Evolutionary conservation across 129 eudicot genomes (phyloP).

Genomic region (Oenanthe sinensis): DNA sequence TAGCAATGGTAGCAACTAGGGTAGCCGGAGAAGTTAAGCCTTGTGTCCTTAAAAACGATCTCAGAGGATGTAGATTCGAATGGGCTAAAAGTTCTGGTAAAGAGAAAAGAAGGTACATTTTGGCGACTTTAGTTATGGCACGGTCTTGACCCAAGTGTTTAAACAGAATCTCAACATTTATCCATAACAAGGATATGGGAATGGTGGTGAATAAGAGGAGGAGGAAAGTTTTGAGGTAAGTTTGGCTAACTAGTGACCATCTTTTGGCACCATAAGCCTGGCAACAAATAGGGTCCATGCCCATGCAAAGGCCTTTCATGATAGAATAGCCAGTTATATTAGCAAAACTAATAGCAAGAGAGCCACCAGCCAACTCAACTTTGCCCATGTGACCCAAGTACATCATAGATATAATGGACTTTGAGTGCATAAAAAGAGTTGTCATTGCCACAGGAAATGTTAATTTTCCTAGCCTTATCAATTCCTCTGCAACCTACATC

Average conservation of each 20-base stretch:
- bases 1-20: constrained; percentile 38
- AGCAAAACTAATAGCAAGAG: constrained; percentile 77
- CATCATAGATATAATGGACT: constrained; percentile 63
- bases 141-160: constrained; percentile 58
- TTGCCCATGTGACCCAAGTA: constrained; percentile 75
- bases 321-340: constrained; percentile 78
- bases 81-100: constrained; percentile 64
- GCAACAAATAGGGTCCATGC: constrained; percentile 91
- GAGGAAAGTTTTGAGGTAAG: constrained; percentile 47
- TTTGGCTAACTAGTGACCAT: constrained; percentile 56
- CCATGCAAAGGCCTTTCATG: constrained; percentile 83
- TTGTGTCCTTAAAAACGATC: constrained; percentile 65
- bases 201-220: constrained; percentile 55
- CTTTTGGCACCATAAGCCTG: constrained; percentile 92
- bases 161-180: constrained; percentile 64
- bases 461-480: constrained; percentile 39
- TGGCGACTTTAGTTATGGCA: constrained; percentile 51
- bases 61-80: constrained; percentile 50
- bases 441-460: constrained; percentile 67
- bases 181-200: constrained; percentile 64
- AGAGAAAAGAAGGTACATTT: constrained; percentile 36
- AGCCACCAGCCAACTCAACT: constrained; percentile 74
- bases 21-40: constrained; percentile 55
- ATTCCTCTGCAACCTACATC: constrained; percentile 57
- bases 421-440: constrained; percentile 53